Percentiles rank a stretch among this genome's conserved stretches.
Conservation (phyloP, 1,284 basidiomycete genomes). For the Rhodotorula sp. region DNA sequence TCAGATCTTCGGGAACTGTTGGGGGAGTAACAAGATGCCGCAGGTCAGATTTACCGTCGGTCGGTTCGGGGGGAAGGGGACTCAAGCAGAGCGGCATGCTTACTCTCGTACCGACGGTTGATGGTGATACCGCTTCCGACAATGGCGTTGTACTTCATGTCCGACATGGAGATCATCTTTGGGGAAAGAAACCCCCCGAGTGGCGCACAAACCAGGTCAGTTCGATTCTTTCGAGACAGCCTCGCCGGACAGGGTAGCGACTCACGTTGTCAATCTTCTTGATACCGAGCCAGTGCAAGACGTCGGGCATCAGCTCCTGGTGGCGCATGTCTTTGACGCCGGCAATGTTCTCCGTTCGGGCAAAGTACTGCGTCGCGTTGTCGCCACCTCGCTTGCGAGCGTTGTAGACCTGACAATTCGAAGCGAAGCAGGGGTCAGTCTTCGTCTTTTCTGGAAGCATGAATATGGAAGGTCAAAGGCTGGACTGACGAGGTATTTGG, state of each 20-base stretch:
- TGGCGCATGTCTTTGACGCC: conserved; percentile 58
- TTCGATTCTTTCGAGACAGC: neutral
- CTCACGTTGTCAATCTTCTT: conserved; percentile 72
- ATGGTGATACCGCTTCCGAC: conserved; percentile 84
- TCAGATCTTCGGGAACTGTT: conserved; percentile 60
- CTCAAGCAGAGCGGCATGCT: conserved; percentile 33
- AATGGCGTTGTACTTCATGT: conserved; percentile 77
- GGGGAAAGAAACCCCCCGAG: neutral
- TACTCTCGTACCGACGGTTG: conserved; percentile 68
- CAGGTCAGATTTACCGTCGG: neutral
- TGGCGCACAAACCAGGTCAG: neutral
- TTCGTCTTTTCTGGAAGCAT: neutral
- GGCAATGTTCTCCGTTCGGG: conserved; percentile 85
- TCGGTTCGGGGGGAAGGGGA: conserved; percentile 27
- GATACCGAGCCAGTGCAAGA: conserved; percentile 90
- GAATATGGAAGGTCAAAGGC: neutral
- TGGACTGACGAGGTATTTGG: conserved; percentile 58
- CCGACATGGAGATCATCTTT: conserved; percentile 70
- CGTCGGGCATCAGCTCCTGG: conserved; percentile 72
- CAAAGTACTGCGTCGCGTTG: conserved; percentile 89
- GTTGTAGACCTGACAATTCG: conserved; percentile 67
- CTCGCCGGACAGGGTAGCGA: neutral
- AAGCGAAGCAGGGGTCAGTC: no score
- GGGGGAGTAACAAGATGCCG: conserved; percentile 38
- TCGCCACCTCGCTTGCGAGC: conserved; percentile 91